Conservation (phyloP, 129 eudicot species). For the Silybum marianum region DNA sequence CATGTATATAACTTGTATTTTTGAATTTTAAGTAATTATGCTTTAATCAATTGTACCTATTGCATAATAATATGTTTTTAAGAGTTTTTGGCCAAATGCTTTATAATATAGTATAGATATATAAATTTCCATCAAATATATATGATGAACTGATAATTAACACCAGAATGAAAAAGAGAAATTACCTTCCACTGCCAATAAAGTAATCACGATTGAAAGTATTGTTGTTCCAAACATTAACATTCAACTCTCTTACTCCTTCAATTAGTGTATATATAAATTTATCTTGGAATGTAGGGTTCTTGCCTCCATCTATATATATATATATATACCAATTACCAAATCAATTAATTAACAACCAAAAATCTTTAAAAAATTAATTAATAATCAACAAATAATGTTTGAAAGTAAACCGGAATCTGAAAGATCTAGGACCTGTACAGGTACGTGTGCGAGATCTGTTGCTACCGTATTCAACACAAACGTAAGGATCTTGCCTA, state of each 20-base stretch:
- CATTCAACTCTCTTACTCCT: conserved; percentile 73
- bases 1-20: too few relatives aligned
- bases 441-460: conserved; percentile 83
- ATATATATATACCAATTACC: too few relatives aligned
- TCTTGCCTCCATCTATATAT: conserved; percentile 89
- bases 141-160: too few relatives aligned
- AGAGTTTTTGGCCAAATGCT: too few relatives aligned
- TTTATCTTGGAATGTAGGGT: conserved; percentile 93
- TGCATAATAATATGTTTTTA: too few relatives aligned
- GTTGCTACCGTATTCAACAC: conserved; percentile 75
- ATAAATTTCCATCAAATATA: too few relatives aligned
- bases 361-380: background rate
- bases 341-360: background rate
- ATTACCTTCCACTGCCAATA: conserved; percentile 94
- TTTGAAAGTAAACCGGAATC: background rate
- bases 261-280: conserved; percentile 75
- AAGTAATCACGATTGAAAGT: conserved; percentile 63
- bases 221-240: conserved; percentile 92
- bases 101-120: too few relatives aligned
- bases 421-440: conserved; percentile 60
- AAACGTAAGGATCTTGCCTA: conserved; percentile 95
- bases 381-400: background rate
- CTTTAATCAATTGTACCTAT: too few relatives aligned
- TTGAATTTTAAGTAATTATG: too few relatives aligned
- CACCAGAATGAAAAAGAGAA: background rate